Conservation (phyloP, 2,329 filamentous ascomycete species). For the Exophiala alcalophila region DNA sequence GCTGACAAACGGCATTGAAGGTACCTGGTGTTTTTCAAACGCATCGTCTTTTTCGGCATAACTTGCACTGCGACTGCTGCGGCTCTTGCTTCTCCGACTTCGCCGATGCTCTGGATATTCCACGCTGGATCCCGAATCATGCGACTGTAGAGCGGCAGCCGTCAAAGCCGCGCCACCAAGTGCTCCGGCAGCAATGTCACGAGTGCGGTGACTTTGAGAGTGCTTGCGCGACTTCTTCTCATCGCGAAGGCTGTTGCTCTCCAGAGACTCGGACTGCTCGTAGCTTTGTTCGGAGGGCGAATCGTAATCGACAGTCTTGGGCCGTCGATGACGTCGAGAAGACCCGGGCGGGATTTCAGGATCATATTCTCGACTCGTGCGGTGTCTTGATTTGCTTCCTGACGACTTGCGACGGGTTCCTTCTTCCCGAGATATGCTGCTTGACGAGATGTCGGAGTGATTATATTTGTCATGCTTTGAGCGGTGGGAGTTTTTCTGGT, state of each 20-base stretch:
- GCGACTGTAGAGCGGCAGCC: conserved; percentile 60
- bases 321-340: conserved; percentile 51
- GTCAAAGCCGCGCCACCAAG: conserved; percentile 58
- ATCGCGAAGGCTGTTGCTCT: conserved; percentile 48
- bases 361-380: conserved; percentile 57
- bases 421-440: conserved; percentile 54
- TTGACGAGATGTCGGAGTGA: conserved; percentile 59
- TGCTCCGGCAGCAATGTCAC: conserved; percentile 56
- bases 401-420: conserved; percentile 52
- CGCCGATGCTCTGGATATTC: conserved; percentile 40
- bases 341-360: conserved; percentile 56
- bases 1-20: conserved; percentile 85
- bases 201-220: conserved; percentile 50
- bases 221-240: conserved; percentile 53
- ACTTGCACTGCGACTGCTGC: conserved; percentile 51
- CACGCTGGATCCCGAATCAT: conserved; percentile 61
- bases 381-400: conserved; percentile 53
- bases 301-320: conserved; percentile 51
- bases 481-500: conserved; percentile 72
- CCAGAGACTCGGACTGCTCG: conserved; percentile 46
- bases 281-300: conserved; percentile 47
- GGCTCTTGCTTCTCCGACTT: conserved; percentile 50
- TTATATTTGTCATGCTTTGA: conserved; percentile 61
- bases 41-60: conserved; percentile 52
- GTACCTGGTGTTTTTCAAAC: conserved; percentile 58